A percentile compares a stretch with the other conserved stretches of the same genome.
Evolutionary conservation across 2,329 filamentous ascomycete genomes (phyloP).

Genomic region (Alternaria arborescens): DNA sequence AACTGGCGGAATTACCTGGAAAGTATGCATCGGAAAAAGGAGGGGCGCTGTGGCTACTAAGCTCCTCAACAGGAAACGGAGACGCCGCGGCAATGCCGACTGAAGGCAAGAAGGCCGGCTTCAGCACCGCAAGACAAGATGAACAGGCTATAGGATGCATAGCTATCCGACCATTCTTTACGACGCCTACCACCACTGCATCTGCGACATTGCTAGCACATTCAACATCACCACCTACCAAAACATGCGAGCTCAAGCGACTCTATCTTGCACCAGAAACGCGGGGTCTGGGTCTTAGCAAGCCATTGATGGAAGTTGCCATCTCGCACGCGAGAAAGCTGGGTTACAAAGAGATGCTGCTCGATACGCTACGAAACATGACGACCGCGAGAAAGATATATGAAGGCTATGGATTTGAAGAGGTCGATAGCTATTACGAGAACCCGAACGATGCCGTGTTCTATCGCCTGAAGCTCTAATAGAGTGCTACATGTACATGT

Average conservation of each 20-base stretch:
- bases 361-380: slow-evolving; percentile 67
- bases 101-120: not conserved
- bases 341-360: slow-evolving; percentile 62
- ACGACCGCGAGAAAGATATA: slow-evolving; percentile 61
- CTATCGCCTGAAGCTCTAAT: slow-evolving; percentile 51
- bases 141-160: slow-evolving; percentile 59
- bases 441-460: slow-evolving; percentile 64
- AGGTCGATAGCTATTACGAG: slow-evolving; percentile 64
- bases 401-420: slow-evolving; percentile 59
- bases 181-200: slow-evolving; percentile 8
- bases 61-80: slow-evolving; percentile 9
- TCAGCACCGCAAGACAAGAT: slow-evolving; percentile 1
- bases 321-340: slow-evolving; percentile 57
- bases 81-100: not conserved
- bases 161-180: slow-evolving; percentile 55
- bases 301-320: slow-evolving; percentile 56
- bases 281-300: slow-evolving; percentile 60
- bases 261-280: slow-evolving; percentile 61
- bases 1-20: slow-evolving; percentile 63
- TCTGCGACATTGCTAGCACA: slow-evolving; percentile 12
- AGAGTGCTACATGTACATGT: not conserved
- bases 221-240: slow-evolving; percentile 8
- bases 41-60: slow-evolving; percentile 61
- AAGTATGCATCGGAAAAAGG: slow-evolving; percentile 58
- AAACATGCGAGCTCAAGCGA: slow-evolving; percentile 65